These are phyloP conservation scores for Phaseolus coccineus DNA, from an alignment of 331 rosid species.

Conservation along the genomic window DNA sequence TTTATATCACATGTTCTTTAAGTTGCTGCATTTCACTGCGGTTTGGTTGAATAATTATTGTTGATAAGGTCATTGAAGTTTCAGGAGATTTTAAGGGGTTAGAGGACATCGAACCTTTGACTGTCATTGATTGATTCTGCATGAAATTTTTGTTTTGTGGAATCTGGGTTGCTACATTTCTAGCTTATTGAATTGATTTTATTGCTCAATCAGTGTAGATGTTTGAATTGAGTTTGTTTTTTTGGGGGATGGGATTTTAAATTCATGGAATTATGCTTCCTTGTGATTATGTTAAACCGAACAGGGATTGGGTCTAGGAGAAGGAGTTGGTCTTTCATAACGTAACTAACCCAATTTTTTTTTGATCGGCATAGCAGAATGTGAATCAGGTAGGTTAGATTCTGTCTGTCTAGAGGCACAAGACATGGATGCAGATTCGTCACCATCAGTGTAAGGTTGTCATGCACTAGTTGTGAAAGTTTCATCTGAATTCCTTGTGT, in stretches of 20 bases:
- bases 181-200: background rate
- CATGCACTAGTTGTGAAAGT: slow-evolving; percentile 4
- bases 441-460: slow-evolving; percentile 8
- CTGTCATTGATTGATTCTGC: background rate
- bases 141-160: background rate
- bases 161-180: background rate
- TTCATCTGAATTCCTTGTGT: slow-evolving; percentile 15
- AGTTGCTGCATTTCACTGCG: slow-evolving; percentile 11
- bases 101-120: background rate
- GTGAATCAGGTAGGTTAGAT: slow-evolving; percentile 20
- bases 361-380: background rate
- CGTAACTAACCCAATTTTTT: background rate
- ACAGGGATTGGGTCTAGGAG: background rate
- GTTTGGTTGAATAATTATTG: background rate
- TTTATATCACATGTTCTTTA: background rate
- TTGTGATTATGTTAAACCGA: background rate
- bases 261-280: background rate
- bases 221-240: background rate
- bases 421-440: background rate
- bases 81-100: background rate
- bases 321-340: background rate
- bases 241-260: background rate
- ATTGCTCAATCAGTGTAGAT: background rate
- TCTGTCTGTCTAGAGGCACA: background rate
- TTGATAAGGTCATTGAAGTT: background rate